Evolutionary conservation across 2,329 filamentous ascomycete genomes (phyloP).

Genomic region (Meredithiella fracta): DNA sequence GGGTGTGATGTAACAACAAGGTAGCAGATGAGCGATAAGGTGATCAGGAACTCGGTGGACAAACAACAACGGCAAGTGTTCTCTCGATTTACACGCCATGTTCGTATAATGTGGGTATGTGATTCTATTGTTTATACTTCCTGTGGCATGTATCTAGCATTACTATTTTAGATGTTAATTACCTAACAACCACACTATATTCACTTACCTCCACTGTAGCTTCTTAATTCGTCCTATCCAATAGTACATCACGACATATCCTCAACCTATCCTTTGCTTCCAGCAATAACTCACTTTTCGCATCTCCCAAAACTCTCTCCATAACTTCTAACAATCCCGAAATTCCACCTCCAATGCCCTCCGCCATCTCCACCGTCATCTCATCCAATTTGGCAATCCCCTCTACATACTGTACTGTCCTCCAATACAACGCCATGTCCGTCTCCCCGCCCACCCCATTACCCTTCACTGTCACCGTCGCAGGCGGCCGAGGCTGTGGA

Average conservation of each 20-base stretch:
- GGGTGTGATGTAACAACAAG: not conserved
- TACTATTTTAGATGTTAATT: not conserved
- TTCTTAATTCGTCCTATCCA: not conserved
- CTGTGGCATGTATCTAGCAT: not conserved
- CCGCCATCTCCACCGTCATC: slow-evolving; percentile 47
- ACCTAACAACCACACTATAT: not conserved
- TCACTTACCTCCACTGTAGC: not conserved
- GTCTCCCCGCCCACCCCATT: not conserved
- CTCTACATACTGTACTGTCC: slow-evolving; percentile 1
- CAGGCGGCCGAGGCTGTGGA: slow-evolving; percentile 5
- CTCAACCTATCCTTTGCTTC: slow-evolving; percentile 8
- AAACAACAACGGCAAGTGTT: not conserved
- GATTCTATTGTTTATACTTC: too few relatives aligned
- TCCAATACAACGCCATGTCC: not conserved
- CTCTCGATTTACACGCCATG: too few relatives aligned
- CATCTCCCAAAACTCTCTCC: slow-evolving; percentile 5
- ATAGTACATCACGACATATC: slow-evolving; percentile 8
- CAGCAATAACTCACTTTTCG: slow-evolving; percentile 5
- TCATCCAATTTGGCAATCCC: slow-evolving; percentile 50
- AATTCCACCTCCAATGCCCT: slow-evolving; percentile 1
- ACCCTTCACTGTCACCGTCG: not conserved
- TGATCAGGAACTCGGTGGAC: not conserved
- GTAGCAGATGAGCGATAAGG: not conserved
- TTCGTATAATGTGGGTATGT: too few relatives aligned
- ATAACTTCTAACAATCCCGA: slow-evolving; percentile 6